These are phyloP conservation scores for Microcos paniculata DNA, from an alignment of 345 rosid genomes.

Conservation along the genomic window DNA sequence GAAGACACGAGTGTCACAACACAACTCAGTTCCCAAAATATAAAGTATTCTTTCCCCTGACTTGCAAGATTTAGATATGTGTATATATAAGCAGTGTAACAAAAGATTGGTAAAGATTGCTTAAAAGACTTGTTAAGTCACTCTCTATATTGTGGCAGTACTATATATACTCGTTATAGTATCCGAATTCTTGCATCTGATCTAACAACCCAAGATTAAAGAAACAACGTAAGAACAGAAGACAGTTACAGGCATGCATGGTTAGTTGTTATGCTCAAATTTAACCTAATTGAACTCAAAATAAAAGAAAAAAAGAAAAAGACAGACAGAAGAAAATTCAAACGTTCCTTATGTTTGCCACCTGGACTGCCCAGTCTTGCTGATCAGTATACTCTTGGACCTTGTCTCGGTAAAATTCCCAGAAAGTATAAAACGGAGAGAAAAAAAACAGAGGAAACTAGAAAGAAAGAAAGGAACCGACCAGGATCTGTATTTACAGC, in stretches of 20 bases:
- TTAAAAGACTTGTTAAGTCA: background rate
- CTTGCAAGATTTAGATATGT: background rate
- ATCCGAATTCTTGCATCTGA: background rate
- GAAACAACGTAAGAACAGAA: too few relatives aligned
- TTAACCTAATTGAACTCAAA: background rate
- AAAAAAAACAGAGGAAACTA: background rate
- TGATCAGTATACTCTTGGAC: background rate
- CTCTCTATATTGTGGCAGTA: background rate
- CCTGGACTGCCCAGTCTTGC: background rate
- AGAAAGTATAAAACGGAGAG: background rate
- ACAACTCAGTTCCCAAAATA: background rate
- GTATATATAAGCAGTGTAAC: background rate
- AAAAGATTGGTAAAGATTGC: background rate
- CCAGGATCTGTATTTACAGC: conserved; percentile 63
- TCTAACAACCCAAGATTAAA: too few relatives aligned
- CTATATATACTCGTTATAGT: too few relatives aligned
- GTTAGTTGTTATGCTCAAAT: background rate
- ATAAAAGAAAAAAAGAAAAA: background rate
- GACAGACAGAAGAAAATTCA: background rate
- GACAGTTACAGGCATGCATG: background rate
- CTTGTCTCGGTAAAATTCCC: background rate
- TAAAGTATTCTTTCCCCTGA: background rate
- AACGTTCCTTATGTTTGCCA: background rate
- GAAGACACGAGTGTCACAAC: background rate
- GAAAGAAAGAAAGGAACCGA: conserved; percentile 21